Evolutionary conservation across 2,329 filamentous ascomycete genomes (phyloP).

Genomic region (Pseudocercospora musae): DNA sequence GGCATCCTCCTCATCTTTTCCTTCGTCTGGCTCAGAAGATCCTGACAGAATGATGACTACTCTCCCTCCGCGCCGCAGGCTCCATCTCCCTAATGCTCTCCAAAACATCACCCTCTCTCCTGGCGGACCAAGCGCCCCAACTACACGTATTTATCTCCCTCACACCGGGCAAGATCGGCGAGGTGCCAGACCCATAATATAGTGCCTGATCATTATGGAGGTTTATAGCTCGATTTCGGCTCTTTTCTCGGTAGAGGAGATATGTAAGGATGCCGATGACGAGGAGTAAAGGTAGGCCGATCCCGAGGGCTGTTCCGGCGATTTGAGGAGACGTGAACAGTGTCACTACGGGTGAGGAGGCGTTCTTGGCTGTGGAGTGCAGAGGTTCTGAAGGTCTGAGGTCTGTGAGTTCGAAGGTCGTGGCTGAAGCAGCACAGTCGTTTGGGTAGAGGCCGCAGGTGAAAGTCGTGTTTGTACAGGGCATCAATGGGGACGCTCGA

Average conservation of each 20-base stretch:
- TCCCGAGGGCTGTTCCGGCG: constrained; percentile 4
- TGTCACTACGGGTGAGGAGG: neutral
- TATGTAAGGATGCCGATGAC: constrained; percentile 5
- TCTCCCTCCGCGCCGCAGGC: neutral
- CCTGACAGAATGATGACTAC: neutral
- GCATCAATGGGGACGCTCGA: constrained; percentile 6
- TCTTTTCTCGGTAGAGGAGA: constrained; percentile 7
- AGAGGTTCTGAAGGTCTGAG: constrained; percentile 4
- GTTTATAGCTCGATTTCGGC: neutral
- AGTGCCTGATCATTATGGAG: constrained; percentile 2
- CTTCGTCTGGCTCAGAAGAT: neutral
- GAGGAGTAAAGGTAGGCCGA: constrained; percentile 7
- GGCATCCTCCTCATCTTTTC: neutral
- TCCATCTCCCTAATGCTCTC: neutral
- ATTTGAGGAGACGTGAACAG: constrained; percentile 4
- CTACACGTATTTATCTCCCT: constrained; percentile 9
- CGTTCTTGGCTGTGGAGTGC: constrained; percentile 7
- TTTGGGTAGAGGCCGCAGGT: constrained; percentile 12
- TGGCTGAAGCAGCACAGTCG: constrained; percentile 3
- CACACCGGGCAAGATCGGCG: neutral
- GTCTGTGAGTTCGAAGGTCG: constrained; percentile 6
- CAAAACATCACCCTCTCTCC: neutral
- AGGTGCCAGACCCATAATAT: neutral
- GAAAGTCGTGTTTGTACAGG: constrained; percentile 11
- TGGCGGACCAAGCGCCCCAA: constrained; percentile 6